Percentiles rank a stretch among this genome's conserved stretches.
Conservation (phyloP, 2,329 filamentous ascomycete genomes). For the Chaetoscypha palmicola region DNA sequence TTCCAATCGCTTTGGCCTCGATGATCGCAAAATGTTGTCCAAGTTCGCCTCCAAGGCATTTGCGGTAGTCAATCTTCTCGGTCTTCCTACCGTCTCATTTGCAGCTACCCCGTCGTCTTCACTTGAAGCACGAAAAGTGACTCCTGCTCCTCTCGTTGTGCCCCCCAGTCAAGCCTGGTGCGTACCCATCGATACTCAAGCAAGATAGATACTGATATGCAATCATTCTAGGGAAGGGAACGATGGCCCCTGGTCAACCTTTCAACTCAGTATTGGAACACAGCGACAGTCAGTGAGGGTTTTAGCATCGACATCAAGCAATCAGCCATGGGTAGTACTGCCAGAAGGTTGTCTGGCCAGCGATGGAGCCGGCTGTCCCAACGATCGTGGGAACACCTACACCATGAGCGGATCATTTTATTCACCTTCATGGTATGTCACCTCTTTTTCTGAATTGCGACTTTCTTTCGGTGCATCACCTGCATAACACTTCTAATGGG, state of each 20-base stretch:
- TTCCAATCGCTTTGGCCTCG: constrained; percentile 3
- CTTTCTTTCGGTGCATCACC: too few relatives aligned
- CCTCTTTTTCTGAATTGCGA: too few relatives aligned
- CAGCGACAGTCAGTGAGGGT: constrained; percentile 35
- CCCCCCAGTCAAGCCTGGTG: constrained; percentile 17
- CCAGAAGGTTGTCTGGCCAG: constrained; percentile 16
- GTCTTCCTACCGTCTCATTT: constrained; percentile 4
- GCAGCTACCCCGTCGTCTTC: constrained; percentile 12
- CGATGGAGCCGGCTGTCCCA: constrained; percentile 29
- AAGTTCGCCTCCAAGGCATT: constrained; percentile 12
- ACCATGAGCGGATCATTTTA: constrained; percentile 32
- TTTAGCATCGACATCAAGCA: constrained; percentile 34
- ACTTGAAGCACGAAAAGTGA: constrained; percentile 2
- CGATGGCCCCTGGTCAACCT: constrained; percentile 37
- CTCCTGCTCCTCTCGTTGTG: constrained; percentile 16
- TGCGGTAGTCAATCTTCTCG: constrained; percentile 8
- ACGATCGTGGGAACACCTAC: constrained; percentile 33
- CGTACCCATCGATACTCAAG: too few relatives aligned
- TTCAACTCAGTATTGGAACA: constrained; percentile 34
- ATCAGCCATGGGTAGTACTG: constrained; percentile 23
- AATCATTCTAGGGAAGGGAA: constrained; percentile 15
- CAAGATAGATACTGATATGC: neutral
- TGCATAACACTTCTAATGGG: too few relatives aligned
- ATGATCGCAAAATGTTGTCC: constrained; percentile 14
- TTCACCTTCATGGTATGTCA: constrained; percentile 7